Percentiles rank a stretch among this genome's conserved stretches.
phyloP scores from a whole-genome alignment of 768 basidiomycete genomes.

The Leccinum truebloodii region DNA sequence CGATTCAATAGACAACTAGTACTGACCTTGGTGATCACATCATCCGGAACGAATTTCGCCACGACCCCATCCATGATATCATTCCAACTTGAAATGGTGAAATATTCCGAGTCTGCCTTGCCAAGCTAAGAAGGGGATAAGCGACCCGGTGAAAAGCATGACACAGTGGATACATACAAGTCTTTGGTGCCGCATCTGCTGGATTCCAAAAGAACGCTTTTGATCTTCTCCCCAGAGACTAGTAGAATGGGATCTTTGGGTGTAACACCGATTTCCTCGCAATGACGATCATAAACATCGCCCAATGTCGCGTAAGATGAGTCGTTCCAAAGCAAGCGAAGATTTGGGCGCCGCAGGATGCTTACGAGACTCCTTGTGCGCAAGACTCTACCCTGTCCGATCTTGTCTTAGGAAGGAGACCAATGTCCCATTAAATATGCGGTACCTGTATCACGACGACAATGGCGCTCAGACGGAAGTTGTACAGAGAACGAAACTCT shows the following conservation, averaged over 20 bases:
- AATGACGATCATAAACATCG: slow-evolving; percentile 92
- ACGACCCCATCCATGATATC: slow-evolving; percentile 89
- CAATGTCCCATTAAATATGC: slow-evolving; percentile 79
- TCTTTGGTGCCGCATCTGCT: slow-evolving; percentile 43
- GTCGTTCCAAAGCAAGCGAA: slow-evolving; percentile 89
- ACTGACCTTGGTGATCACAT: slow-evolving; percentile 74
- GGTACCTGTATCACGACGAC: slow-evolving; percentile 88
- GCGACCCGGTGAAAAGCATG: not conserved
- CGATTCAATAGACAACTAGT: slow-evolving; percentile 10
- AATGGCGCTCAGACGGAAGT: slow-evolving; percentile 79
- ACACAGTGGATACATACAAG: slow-evolving; percentile 30
- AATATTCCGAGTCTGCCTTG: slow-evolving; percentile 55
- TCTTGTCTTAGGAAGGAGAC: slow-evolving; percentile 2
- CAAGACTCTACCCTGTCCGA: slow-evolving; percentile 58
- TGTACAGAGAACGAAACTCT: slow-evolving; percentile 89
- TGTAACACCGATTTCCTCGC: slow-evolving; percentile 68
- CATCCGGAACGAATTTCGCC: slow-evolving; percentile 87
- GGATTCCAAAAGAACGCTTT: slow-evolving; percentile 63
- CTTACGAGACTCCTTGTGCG: slow-evolving; percentile 89
- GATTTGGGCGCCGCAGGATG: slow-evolving; percentile 72
- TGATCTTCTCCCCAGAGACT: slow-evolving; percentile 82
- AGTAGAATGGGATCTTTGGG: slow-evolving; percentile 89
- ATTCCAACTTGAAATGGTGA: slow-evolving; percentile 58
- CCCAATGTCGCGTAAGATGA: slow-evolving; percentile 87
- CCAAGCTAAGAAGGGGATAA: slow-evolving; percentile 43